Evolutionary conservation across 2,329 filamentous ascomycete genomes (phyloP).

Genomic region (Tolypocladium ophioglossoides): DNA sequence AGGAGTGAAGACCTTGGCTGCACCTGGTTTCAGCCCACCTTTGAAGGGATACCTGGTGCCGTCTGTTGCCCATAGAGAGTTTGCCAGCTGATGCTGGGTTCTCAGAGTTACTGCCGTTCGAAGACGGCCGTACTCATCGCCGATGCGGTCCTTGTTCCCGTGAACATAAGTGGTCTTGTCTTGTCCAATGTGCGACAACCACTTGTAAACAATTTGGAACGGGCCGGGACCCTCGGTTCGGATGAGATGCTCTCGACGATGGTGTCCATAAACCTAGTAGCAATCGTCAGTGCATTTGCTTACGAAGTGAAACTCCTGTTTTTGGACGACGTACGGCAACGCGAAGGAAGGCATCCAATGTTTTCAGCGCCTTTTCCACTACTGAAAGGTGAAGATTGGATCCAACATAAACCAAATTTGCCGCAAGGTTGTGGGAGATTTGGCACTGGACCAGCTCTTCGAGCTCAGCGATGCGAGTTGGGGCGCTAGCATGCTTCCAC

Average conservation of each 20-base stretch:
- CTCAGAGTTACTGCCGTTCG: slow-evolving; percentile 10
- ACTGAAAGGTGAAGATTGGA: slow-evolving; percentile 2
- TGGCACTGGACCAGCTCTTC: slow-evolving; percentile 8
- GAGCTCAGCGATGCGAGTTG: slow-evolving; percentile 3
- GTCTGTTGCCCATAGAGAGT: slow-evolving; percentile 3
- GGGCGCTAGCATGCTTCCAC: neutral
- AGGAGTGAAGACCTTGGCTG: slow-evolving; percentile 1
- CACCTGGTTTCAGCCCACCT: neutral
- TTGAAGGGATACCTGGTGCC: slow-evolving; percentile 4
- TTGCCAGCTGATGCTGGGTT: slow-evolving; percentile 4
- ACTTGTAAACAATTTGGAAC: slow-evolving; percentile 11
- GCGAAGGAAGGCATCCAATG: slow-evolving; percentile 10
- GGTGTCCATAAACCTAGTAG: slow-evolving; percentile 5
- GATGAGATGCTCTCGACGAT: slow-evolving; percentile 12
- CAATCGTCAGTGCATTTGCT: neutral
- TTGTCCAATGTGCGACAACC: slow-evolving; percentile 16
- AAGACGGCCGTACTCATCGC: slow-evolving; percentile 9
- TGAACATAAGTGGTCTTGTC: slow-evolving; percentile 14
- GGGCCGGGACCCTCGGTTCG: slow-evolving; percentile 6
- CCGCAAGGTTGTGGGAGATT: slow-evolving; percentile 16
- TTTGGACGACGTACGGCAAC: neutral
- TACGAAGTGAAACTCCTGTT: slow-evolving; percentile 1
- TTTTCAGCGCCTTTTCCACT: slow-evolving; percentile 8
- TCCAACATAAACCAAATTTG: slow-evolving; percentile 17
- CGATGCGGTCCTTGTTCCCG: neutral